Evolutionary conservation across 2,329 filamentous ascomycete species (phyloP).

Genomic region (Beauveria sp.): DNA sequence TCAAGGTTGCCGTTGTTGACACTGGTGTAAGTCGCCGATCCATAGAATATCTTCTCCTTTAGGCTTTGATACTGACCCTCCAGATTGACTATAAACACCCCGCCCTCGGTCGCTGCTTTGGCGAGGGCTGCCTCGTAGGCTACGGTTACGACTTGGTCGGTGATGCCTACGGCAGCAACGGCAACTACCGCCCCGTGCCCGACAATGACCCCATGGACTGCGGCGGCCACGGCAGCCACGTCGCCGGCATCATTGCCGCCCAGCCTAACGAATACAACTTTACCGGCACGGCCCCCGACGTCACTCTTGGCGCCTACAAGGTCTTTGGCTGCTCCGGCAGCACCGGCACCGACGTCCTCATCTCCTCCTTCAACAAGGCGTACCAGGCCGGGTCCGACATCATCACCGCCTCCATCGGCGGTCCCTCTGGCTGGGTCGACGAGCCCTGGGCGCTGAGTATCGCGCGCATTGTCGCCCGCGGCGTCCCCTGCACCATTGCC

Average conservation of each 20-base stretch:
- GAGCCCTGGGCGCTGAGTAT: constrained; percentile 43
- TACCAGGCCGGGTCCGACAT: constrained; percentile 52
- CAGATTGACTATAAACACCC: constrained; percentile 56
- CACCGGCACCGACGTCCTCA: constrained; percentile 48
- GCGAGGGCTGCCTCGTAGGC: constrained; percentile 47
- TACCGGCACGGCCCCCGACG: constrained; percentile 49
- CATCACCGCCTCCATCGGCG: constrained; percentile 49
- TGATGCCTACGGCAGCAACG: constrained; percentile 38
- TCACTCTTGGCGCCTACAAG: constrained; percentile 47
- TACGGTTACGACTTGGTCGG: constrained; percentile 52
- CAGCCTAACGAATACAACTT: constrained; percentile 46
- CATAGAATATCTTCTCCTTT: too few relatives aligned
- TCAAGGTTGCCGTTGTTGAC: constrained; percentile 47
- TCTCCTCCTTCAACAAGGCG: constrained; percentile 51
- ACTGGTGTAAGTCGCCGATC: constrained; percentile 38
- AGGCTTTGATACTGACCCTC: neutral
- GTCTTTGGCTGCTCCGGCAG: constrained; percentile 48
- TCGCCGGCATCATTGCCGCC: constrained; percentile 55
- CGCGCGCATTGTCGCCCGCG: constrained; percentile 43
- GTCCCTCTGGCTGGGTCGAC: constrained; percentile 42
- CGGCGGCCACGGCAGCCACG: constrained; percentile 53
- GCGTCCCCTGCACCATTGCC: constrained; percentile 45
- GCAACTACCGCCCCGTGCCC: constrained; percentile 24
- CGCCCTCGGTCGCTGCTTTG: constrained; percentile 55
- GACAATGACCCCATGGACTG: constrained; percentile 48